These are phyloP conservation scores for Glycine tomentella DNA, from an alignment of 306 rosid species.

Conservation along the genomic window DNA sequence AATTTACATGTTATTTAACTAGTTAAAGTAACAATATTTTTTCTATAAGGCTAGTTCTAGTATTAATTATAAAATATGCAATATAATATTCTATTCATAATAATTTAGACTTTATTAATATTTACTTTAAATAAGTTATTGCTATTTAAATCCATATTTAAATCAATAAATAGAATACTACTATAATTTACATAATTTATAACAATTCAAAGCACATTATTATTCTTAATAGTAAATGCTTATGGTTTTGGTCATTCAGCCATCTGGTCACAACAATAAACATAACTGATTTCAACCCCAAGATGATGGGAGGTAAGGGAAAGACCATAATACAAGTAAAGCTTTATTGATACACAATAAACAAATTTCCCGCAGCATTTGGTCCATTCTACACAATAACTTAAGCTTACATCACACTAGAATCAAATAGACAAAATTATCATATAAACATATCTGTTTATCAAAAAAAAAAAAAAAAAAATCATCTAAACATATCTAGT, in stretches of 20 bases:
- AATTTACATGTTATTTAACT: no score
- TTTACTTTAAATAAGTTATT: no score
- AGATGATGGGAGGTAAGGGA: background rate
- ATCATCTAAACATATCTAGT: background rate
- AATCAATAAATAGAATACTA: no score
- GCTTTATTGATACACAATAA: background rate
- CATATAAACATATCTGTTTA: background rate
- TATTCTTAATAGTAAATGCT: no score
- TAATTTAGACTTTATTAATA: no score
- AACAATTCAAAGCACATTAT: background rate
- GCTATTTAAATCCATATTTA: no score
- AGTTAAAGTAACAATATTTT: no score
- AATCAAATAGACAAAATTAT: background rate
- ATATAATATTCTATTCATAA: no score
- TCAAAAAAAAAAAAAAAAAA: no score
- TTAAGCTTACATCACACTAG: constrained; percentile 10
- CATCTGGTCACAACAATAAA: background rate
- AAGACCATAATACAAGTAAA: background rate
- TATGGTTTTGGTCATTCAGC: no score
- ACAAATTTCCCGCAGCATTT: constrained; percentile 8
- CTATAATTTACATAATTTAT: background rate
- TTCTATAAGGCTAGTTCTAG: no score
- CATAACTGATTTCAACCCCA: background rate
- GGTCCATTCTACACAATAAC: background rate
- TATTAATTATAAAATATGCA: no score